Conservation (phyloP, 805 yeast species). For the Candida mattraensis region DNA sequence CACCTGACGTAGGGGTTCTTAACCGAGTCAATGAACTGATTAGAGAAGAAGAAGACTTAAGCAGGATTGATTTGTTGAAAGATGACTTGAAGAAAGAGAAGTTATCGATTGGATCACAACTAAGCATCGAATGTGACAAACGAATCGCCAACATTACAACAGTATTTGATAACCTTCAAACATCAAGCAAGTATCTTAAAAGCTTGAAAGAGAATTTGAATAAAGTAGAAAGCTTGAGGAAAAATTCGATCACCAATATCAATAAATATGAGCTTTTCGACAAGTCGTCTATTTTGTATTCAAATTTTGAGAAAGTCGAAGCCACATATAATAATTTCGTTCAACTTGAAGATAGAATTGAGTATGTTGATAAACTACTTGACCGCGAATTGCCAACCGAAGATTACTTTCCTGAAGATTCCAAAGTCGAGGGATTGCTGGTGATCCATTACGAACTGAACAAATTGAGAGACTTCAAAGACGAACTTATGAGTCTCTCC, state of each 20-base stretch:
- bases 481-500: constrained; percentile 64
- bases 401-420: constrained; percentile 37
- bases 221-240: constrained; percentile 36
- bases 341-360: constrained; percentile 51
- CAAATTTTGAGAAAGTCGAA: constrained; percentile 69
- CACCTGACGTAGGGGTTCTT: constrained; percentile 18
- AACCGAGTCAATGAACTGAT: constrained; percentile 26
- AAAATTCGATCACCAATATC: constrained; percentile 54
- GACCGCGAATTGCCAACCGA: constrained; percentile 38
- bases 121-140: constrained; percentile 61
- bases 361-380: constrained; percentile 52
- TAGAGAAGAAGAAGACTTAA: constrained; percentile 45
- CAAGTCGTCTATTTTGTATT: constrained; percentile 64
- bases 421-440: constrained; percentile 55
- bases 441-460: constrained; percentile 69
- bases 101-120: constrained; percentile 69
- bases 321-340: constrained; percentile 62
- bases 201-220: constrained; percentile 42
- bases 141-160: constrained; percentile 36
- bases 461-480: constrained; percentile 73
- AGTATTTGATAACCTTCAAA: constrained; percentile 26
- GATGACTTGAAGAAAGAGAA: constrained; percentile 68
- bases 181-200: constrained; percentile 45
- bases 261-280: constrained; percentile 68
- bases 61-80: constrained; percentile 50